Base-by-base conservation (phyloP, 1,139 yeast genomes). In the Pichiaceae sp. region DNA sequence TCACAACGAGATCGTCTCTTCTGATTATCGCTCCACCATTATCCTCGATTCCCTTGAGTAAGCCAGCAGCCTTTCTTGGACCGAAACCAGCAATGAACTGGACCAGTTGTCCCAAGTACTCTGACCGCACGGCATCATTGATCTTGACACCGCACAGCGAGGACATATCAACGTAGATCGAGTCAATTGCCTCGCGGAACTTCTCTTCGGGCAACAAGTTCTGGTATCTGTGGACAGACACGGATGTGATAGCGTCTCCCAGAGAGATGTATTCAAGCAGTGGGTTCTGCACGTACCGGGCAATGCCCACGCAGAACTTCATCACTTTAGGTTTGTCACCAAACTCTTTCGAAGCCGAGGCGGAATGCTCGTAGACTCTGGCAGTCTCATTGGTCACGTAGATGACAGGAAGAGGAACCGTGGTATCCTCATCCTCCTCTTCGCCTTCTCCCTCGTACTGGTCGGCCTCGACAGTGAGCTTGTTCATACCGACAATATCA, bases 301-400 rank as follows among this genome's bases (percentile, higher is more conserved):
- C 97, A 44, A 91, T 67, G 1, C 89, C 96, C 47, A 89, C 76
- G 59, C 94, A 80, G 61, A 89, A 91, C 48, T 83, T 75, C n/a
- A 80, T 79, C 42, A 87, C 68, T 2, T 85, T 70, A 1, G 96
- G 79, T 47, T 84, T 83, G 52, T 85, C 95, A n/a, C 95, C 78
- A 56, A 83, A 84, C 56, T 91, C 97, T 32, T 69, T 66, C 12
- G 63, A 63, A 0, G 96, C 95, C 43, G 89, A 71, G 27, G 68
- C 73, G 0, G 96, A 84, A 52, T 80, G 76, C 58, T 89, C 95
- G 56, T 72, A 91, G 43, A 93, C 71, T 39, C 94, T 68, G 0
- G 98, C 96, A 25, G 94, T 87, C 56, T 91, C 98, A 57, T 91
- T 96, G 49, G 82, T 85, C 23, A 85, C 95, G 78, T 87, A 91